Base-by-base conservation (phyloP, 2,329 filamentous ascomycete species). In the Massarina eburnea region DNA sequence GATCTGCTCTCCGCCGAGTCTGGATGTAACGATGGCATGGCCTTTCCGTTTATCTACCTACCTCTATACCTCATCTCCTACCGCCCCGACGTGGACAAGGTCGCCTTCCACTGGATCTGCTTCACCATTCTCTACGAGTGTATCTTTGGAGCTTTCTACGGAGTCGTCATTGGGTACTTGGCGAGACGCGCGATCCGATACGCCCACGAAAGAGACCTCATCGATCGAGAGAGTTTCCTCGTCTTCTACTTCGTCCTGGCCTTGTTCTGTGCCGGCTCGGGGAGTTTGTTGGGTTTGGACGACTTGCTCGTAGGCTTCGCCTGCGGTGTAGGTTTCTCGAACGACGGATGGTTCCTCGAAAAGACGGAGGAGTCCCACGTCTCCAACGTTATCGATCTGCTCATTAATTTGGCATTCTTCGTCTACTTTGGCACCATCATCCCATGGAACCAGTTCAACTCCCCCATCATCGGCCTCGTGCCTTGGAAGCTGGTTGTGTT, bases 21-120 rank as follows among this genome's bases (percentile, higher is more conserved):
- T 7, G 94, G 94, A 22, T 99, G 94, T 75, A 99, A 99, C 79
- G 94, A 99, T 70, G 94, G 94, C 73, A 99, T 99, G 94, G 94
- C 94, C 1, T 99, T 99, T 66, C 94, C 94, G 0, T 99, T 99
- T 70, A 83, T 99, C 61, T 99, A 99, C 68, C 79, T 99, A 22
- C 86, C 89, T 1, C 76, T 96, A 22, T 97, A 96, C 71, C 81
- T 97, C 37, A 89, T 97, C 55, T 83, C 87, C 55, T 96, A 92
- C 68, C 78, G 86, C 52, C 83, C 83, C 21, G 71, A 87, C 57
- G 83, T 87, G 4, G 72, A 74, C 37, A 71, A 88, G 43, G 88
- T 95, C 33, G 81, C 85, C 14, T 86, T 86, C 52, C 84, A 97
- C 72, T 99, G 91, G 86, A 82, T 97, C 60, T 89, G 91, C 63